Evolutionary conservation across 768 basidiomycete genomes (phyloP).

Genomic region (Boletus edulis): DNA sequence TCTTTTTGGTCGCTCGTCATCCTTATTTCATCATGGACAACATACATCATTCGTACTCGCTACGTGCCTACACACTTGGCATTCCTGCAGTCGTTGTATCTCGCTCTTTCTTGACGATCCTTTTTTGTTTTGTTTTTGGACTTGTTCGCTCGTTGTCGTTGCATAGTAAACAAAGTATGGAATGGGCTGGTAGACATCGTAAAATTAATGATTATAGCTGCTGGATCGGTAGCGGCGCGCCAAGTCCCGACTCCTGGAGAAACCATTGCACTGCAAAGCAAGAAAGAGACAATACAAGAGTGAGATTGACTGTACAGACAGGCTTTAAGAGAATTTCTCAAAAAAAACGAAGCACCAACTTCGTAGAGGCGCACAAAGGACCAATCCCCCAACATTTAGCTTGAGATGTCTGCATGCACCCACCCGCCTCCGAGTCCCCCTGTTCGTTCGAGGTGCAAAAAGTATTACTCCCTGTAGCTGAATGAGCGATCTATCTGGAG

Average conservation of each 20-base stretch:
- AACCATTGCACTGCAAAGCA: too few relatives aligned
- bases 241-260: too few relatives aligned
- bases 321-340: too few relatives aligned
- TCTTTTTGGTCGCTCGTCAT: constrained; percentile 9
- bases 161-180: too few relatives aligned
- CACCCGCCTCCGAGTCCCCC: constrained; percentile 34
- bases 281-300: too few relatives aligned
- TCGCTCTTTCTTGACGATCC: background rate
- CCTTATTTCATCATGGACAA: background rate
- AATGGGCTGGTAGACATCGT: background rate
- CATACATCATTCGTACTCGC: background rate
- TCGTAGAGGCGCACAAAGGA: too few relatives aligned
- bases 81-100: background rate
- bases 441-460: constrained; percentile 61
- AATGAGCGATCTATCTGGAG: constrained; percentile 92
- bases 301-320: too few relatives aligned
- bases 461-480: constrained; percentile 83
- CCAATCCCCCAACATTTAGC: too few relatives aligned
- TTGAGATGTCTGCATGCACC: too few relatives aligned
- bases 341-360: too few relatives aligned
- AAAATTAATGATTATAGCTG: background rate
- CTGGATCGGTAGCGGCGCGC: too few relatives aligned
- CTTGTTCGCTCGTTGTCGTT: background rate
- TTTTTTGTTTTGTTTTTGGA: background rate
- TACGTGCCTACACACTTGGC: background rate